Evolutionary conservation across 2,329 filamentous ascomycete species (phyloP).

Genomic region (Sporothrix mexicana): DNA sequence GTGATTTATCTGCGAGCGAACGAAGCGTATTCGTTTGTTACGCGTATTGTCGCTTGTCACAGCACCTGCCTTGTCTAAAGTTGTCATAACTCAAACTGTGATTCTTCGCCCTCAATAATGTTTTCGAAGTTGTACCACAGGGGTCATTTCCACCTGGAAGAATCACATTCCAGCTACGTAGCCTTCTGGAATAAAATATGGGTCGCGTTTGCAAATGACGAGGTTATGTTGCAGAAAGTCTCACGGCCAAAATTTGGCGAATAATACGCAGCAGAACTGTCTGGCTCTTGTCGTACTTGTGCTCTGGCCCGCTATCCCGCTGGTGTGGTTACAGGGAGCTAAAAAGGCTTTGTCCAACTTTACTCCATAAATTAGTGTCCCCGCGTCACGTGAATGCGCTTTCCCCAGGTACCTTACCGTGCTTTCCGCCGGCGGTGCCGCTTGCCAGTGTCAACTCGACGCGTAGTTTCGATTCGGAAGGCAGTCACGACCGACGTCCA

Average conservation of each 20-base stretch:
- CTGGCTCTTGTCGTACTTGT: background rate
- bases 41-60: background rate
- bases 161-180: background rate
- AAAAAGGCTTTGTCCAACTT: background rate
- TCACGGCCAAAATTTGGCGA: background rate
- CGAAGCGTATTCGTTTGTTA: background rate
- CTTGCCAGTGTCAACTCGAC: background rate
- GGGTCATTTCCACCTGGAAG: background rate
- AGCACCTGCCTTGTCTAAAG: no score
- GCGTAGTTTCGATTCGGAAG: slow-evolving; percentile 19
- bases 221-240: slow-evolving; percentile 1
- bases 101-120: background rate
- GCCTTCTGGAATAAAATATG: slow-evolving; percentile 7
- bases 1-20: no score
- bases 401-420: slow-evolving; percentile 1
- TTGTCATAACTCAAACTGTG: background rate
- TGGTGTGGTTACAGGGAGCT: background rate
- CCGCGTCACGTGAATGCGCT: slow-evolving; percentile 24
- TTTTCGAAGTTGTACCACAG: background rate
- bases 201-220: slow-evolving; percentile 14
- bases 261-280: background rate
- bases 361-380: background rate
- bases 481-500: slow-evolving; percentile 26
- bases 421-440: slow-evolving; percentile 1
- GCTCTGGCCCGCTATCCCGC: background rate